Percentiles rank a stretch among this genome's conserved stretches.
These are phyloP conservation scores for Leucocoprinus leucothites DNA, from an alignment of 768 basidiomycete genomes.

Conservation along the genomic window DNA sequence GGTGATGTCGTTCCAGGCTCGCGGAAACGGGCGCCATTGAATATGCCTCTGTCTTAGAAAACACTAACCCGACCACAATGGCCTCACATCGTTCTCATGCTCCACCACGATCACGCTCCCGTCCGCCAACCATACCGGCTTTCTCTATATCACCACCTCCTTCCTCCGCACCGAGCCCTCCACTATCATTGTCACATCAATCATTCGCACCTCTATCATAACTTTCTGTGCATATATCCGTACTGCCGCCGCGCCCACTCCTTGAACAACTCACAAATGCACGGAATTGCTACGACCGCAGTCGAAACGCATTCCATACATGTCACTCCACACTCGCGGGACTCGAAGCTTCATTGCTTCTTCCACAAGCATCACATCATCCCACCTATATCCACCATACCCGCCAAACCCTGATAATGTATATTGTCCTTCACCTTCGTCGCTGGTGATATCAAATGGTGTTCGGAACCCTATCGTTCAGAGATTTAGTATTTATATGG, in stretches of 20 bases:
- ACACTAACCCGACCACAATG: too few species aligned
- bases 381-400: neutral
- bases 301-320: constrained; percentile 64
- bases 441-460: constrained; percentile 20
- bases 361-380: constrained; percentile 12
- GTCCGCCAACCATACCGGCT: neutral
- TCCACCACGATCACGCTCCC: neutral
- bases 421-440: neutral
- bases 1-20: too few species aligned
- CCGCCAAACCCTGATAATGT: too few species aligned
- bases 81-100: too few species aligned
- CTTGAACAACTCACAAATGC: constrained; percentile 44
- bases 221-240: neutral
- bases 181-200: neutral
- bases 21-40: too few species aligned
- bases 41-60: too few species aligned
- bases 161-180: too few species aligned
- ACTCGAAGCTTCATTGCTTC: constrained; percentile 38
- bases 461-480: constrained; percentile 51
- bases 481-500: constrained; percentile 68
- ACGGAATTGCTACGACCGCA: constrained; percentile 52
- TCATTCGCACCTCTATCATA: neutral
- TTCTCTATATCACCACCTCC: neutral
- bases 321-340: constrained; percentile 66
- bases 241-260: constrained; percentile 31